phyloP scores from a whole-genome alignment of 2,329 filamentous ascomycete genomes.

The Passalora sequoiae region DNA sequence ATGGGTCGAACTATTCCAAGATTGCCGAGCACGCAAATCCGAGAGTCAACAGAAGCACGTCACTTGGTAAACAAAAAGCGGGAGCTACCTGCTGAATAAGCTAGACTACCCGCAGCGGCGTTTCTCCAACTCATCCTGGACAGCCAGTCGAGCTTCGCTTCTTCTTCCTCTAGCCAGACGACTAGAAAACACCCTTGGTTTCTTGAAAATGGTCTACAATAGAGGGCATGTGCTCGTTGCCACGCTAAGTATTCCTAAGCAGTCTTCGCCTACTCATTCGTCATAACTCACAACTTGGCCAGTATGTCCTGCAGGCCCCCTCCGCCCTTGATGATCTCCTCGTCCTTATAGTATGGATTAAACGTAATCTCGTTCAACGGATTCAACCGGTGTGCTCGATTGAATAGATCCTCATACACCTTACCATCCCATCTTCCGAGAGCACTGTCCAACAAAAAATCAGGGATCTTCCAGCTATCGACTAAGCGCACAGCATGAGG shows the following conservation, averaged over 20 bases:
- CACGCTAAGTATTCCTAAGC: no score
- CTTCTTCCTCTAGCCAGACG: no score
- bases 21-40: no score
- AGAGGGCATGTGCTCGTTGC: no score
- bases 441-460: constrained; percentile 50
- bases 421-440: constrained; percentile 49
- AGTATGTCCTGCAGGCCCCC: constrained; percentile 29
- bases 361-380: constrained; percentile 49
- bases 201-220: no score
- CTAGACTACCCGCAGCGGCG: no score
- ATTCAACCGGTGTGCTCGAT: constrained; percentile 49
- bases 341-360: constrained; percentile 46
- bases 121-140: no score
- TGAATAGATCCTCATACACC: constrained; percentile 51
- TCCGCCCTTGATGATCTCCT: constrained; percentile 47
- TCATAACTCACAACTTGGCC: constrained; percentile 34
- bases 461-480: constrained; percentile 50
- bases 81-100: no score
- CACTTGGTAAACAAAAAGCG: constrained; percentile 1
- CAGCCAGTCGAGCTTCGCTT: no score
- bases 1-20: not conserved
- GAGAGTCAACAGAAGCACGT: not conserved
- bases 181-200: no score
- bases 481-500: constrained; percentile 51
- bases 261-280: no score